Evolutionary conservation across 2,329 filamentous ascomycete genomes (phyloP).

Genomic region (Sordariomycetes sp.): DNA sequence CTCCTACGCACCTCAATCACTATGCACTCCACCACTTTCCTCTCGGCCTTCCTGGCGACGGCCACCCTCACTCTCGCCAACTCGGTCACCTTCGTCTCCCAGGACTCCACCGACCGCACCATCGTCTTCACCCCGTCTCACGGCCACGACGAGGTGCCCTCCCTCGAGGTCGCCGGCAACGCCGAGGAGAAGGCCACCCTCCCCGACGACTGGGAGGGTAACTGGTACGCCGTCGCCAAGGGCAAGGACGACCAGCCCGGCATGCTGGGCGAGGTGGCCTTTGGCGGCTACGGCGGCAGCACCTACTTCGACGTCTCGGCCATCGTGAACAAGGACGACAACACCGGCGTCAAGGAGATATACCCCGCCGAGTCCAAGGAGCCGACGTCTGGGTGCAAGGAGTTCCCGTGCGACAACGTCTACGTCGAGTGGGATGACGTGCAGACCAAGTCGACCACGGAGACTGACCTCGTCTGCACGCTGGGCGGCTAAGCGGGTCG

Average conservation of each 20-base stretch:
- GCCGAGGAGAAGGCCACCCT: constrained; percentile 28
- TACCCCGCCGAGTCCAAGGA: constrained; percentile 27
- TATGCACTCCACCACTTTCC: constrained; percentile 41
- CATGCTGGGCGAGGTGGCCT: constrained; percentile 42
- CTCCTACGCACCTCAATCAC: constrained; percentile 19
- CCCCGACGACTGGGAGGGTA: constrained; percentile 34
- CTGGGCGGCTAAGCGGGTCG: constrained; percentile 21
- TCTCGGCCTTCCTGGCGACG: constrained; percentile 31
- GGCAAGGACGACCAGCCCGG: constrained; percentile 30
- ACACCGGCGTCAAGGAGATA: constrained; percentile 42
- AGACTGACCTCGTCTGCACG: constrained; percentile 38
- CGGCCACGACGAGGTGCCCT: constrained; percentile 20
- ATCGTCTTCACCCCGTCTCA: constrained; percentile 38
- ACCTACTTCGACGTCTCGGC: constrained; percentile 50
- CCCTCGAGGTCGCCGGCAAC: constrained; percentile 27
- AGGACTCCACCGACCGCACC: constrained; percentile 38
- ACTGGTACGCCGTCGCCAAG: constrained; percentile 37
- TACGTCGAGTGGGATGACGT: constrained; percentile 45
- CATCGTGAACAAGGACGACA: constrained; percentile 40
- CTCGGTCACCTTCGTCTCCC: constrained; percentile 46
- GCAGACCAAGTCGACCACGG: constrained; percentile 40
- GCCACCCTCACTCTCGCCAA: constrained; percentile 29
- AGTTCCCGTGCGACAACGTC: constrained; percentile 40
- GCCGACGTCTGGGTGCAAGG: constrained; percentile 37
- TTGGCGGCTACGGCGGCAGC: constrained; percentile 33